Evolutionary conservation across 75 land plant species (phyloP), one percentile per base, ranked within the genome.

Genomic region (Pinus taeda): DNA sequence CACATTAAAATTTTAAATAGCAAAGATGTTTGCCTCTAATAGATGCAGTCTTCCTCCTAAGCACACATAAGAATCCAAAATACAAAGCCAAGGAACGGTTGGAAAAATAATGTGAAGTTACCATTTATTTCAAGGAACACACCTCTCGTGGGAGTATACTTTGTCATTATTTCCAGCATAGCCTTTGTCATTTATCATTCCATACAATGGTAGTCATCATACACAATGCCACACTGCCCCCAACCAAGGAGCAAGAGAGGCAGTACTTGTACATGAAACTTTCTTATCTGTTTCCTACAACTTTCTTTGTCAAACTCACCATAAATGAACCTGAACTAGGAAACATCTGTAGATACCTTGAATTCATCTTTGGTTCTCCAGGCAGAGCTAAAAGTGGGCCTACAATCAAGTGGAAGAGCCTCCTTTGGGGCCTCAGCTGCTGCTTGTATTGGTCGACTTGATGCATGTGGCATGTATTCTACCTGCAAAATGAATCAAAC

Each of bases 361-460:
- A 86, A 86, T 45, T 77, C 82, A 65, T 86, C 72, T 74, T 80
- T 87, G 14, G 83, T 77, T 57, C 70, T 71, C 88, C 80, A 87
- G 29, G 88, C 90, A 82, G 81, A 73, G 65, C 82, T 76, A 79
- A 92, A 92, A 78, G 55, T 77, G 53, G 92, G 94, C 59, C 94
- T 84, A 74, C 94, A 92, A 45, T 81, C 71, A 74, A 58, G 64
- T 60, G 94, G 94, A 75, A 92, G 90, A 56, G 92, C 92, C 72
- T 87, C 90, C 66, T 83, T 79, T 72, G 94, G 94, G 62, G 86
- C 88, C 75, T 89, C 94, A 57, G 94, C 86, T 1, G 74, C 66
- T 37, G 92, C 88, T 61, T 80, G 66, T 57, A 71, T 55, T 33
- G 60, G 61, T 30, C 74, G 79, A 55, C 86, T 89, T 55, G 83